Conservation (phyloP, 2,329 filamentous ascomycete genomes). For the Rachicladosporium sp. region DNA sequence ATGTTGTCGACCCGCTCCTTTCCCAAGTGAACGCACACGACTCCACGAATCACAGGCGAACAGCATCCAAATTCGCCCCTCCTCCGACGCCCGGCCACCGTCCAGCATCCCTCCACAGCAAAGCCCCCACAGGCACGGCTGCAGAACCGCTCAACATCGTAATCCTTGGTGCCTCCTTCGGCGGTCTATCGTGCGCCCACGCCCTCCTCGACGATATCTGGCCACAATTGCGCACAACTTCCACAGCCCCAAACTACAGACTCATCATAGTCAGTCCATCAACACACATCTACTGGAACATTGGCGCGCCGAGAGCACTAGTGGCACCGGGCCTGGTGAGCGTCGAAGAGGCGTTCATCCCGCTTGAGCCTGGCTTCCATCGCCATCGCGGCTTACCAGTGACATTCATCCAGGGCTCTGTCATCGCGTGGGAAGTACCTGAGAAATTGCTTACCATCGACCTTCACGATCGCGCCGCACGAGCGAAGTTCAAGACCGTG, state of each 20-base stretch:
- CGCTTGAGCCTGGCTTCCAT: constrained; percentile 23
- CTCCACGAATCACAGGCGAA: too few species aligned
- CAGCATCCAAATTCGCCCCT: too few species aligned
- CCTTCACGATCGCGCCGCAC: too few species aligned
- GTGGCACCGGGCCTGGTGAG: constrained; percentile 23
- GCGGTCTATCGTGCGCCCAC: constrained; percentile 26
- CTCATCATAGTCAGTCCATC: constrained; percentile 25
- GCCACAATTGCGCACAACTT: constrained; percentile 16
- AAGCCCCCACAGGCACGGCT: too few species aligned
- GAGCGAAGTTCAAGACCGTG: too few species aligned
- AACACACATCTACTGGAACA: constrained; percentile 27
- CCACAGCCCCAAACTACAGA: constrained; percentile 18
- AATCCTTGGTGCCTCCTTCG: constrained; percentile 28
- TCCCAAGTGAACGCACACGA: too few species aligned
- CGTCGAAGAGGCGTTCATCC: constrained; percentile 24
- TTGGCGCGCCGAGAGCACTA: constrained; percentile 25
- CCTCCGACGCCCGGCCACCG: too few species aligned
- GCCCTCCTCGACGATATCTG: constrained; percentile 24
- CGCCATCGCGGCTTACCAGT: constrained; percentile 20
- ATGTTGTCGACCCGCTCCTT: too few species aligned
- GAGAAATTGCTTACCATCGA: too few species aligned
- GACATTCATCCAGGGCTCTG: constrained; percentile 25
- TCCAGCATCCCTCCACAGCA: too few species aligned
- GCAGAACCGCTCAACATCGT: constrained; percentile 23
- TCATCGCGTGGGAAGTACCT: constrained; percentile 15